Evolutionary conservation across 2,329 filamentous ascomycete species (phyloP), one percentile per base, ranked within the genome.

Genomic region (Aspergillus carbonarius): DNA sequence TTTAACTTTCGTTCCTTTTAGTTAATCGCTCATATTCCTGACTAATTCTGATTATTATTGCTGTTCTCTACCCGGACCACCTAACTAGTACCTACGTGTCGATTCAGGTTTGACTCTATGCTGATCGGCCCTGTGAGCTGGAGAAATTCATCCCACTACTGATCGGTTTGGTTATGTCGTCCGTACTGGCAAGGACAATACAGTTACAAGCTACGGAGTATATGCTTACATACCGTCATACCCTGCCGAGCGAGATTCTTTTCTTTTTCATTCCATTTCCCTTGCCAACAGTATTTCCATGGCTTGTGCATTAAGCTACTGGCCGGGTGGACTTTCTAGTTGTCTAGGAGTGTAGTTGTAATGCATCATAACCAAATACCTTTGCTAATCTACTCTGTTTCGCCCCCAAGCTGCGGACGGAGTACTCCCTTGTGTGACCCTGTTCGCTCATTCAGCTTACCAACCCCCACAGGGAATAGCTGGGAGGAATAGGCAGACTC

Each of bases 141-240:
- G 54, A 56, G 58, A 27, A 23, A 32, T 49, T 54, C 54, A 54
- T 57, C 44, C 52, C 52, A 57, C 49, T 44, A 44, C 53, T 55
- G 55, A 25, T 27, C 3, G 27, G 44, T 2, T n/a, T 48, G 15
- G 44, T 9, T 13, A 15, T 18, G 13, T 48, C 8, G 44, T 30
- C 25, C 27, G 23, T 48, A 48, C 25, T 30, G 44, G 25, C 44
- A 13, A 30, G 44, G 23, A 30, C 23, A 30, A 18, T 27, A 48
- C 44, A 13, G 12, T 17, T 48, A 30, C 44, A 17, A 15, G 44
- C 27, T 30, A 15, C n/a, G n/a, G n/a, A n/a, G n/a, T n/a, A n/a
- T n/a, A 17, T 47, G 23, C 42, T 27, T 47, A 47, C 23, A 47
- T 47, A 48, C 23, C 25, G 25, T 17, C 44, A 48, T 48, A 32